Evolutionary conservation across 2,329 filamentous ascomycete species (phyloP).

Genomic region (Aspergillus awamori): DNA sequence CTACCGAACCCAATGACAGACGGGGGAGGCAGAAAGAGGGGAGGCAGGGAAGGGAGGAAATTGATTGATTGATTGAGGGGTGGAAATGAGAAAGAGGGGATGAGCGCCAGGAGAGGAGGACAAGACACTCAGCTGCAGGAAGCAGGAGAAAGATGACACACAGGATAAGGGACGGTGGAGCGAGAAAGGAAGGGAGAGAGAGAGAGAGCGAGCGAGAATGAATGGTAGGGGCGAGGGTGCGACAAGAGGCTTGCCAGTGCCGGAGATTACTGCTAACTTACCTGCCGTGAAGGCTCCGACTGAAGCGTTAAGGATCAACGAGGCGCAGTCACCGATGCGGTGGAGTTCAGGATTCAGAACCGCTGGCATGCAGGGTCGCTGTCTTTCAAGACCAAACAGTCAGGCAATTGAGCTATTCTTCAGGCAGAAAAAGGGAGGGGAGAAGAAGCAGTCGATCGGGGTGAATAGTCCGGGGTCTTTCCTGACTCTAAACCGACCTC

Average conservation of each 20-base stretch:
- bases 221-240: neutral
- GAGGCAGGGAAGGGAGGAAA: slow-evolving; percentile 2
- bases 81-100: slow-evolving; percentile 17
- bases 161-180: slow-evolving; percentile 8
- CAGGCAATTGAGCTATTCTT: too few relatives aligned
- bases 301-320: slow-evolving; percentile 32
- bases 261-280: slow-evolving; percentile 27
- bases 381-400: neutral
- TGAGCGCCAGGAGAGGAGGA: slow-evolving; percentile 15
- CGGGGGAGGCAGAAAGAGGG: slow-evolving; percentile 3
- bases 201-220: neutral
- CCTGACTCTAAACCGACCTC: too few relatives aligned
- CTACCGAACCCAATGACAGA: slow-evolving; percentile 15
- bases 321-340: slow-evolving; percentile 26
- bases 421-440: too few relatives aligned
- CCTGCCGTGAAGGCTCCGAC: slow-evolving; percentile 12
- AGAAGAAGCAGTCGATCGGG: too few relatives aligned
- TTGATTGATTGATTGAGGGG: neutral
- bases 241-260: slow-evolving; percentile 10
- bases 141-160: slow-evolving; percentile 7
- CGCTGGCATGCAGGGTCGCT: slow-evolving; percentile 13
- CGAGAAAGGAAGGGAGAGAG: neutral
- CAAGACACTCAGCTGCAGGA: slow-evolving; percentile 14
- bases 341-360: slow-evolving; percentile 12
- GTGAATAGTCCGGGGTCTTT: too few relatives aligned